Evolutionary conservation across 2,329 filamentous ascomycete species (phyloP), one percentile per base, ranked within the genome.

Genomic region (Hymenoscyphus fructigenus): DNA sequence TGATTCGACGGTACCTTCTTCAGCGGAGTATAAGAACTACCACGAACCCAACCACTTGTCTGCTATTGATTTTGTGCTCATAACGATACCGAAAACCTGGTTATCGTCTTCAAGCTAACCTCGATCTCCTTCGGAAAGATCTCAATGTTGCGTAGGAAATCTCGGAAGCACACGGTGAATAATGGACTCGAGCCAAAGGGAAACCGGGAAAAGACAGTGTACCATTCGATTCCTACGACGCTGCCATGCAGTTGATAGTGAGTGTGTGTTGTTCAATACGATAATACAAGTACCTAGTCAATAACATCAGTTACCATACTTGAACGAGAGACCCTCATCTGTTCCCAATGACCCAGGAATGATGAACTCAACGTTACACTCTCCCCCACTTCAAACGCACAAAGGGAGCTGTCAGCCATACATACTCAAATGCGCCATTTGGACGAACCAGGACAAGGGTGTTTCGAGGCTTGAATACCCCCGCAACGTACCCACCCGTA

Each of bases 71-170:
- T 53, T 26, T 14, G 20, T 53, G 47, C 9, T 53, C 20, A 53
- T 26, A 53, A 53, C 47, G 23, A 53, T 53, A 53, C 47, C 47
- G 47, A 53, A 53, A 53, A 23, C 47, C 47, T 23, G 47, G 47
- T 26, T 53, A 14, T 53, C 47, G 47, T 53, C 23, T 23, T 23
- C 47, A 28, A 23, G 47, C 10, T 14, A 20, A 47, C 41, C 41
- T n/a, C 12, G 20, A 1, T 53, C 47, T 23, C 47, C 47, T 17
- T 23, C 12, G 47, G 12, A 53, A 14, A 14, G 10, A 53, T 53
- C 47, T 12, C 47, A 23, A 53, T 53, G 47, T 53, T 53, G 20
- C 47, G 47, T 10, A 26, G 47, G 4, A 53, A 26, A 26, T 53
- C 47, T 53, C 47, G 47, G 47, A 53, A 12, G 20, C 47, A 23